Evolutionary conservation across 176 grass and related monocot genomes (phyloP), one percentile per base, ranked within the genome.

Genomic region (Phragmites australis): DNA sequence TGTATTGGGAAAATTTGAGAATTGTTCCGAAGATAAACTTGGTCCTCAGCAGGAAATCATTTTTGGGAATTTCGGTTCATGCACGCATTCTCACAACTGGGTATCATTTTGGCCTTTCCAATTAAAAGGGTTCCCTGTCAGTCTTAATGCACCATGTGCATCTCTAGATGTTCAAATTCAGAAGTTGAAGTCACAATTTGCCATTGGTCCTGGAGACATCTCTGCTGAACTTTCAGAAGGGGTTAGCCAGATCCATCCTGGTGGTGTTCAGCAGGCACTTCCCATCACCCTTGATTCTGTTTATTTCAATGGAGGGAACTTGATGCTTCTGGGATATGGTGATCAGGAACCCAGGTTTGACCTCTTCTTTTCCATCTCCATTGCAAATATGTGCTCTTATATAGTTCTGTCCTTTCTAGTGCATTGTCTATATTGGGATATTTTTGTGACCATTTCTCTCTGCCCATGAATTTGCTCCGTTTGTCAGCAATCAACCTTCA

Each of bases 241-340:
- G 44, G 68, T 79, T 82, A 80, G n/a, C 32, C 78, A 87, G 84
- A 89, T 68, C 79, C 88, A 89, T 83, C 50, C 81, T 48, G 74
- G 78, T 78, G 81, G 77, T 43, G 86, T 86, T 63, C 83, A 91
- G 61, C 68, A 91, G 52, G 51, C 57, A 19, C 88, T 95, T 63
- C 96, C 90, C 7, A 82, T 99, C 50, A 95, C 90, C 45, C 65
- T 99, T 70, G 92, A 95, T 88, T 89, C 92, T 87, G 84, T 99
- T 71, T 87, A 93, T 95, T 93, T 93, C 83, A 90, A 80, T 65
- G 90, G 84, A 44, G 92, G 92, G 61, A 95, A 85, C 32, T 81
- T 95, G 61, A 95, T 98, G 96, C 86, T 98, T 83, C 81, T 95
- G 27, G 96, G 96, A 64, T 98, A 93, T 65, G 96, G 96, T 71